Evolutionary conservation across 257 asterid species (phyloP), one percentile per base, ranked within the genome.

Genomic region (Hygrophila difformis): DNA sequence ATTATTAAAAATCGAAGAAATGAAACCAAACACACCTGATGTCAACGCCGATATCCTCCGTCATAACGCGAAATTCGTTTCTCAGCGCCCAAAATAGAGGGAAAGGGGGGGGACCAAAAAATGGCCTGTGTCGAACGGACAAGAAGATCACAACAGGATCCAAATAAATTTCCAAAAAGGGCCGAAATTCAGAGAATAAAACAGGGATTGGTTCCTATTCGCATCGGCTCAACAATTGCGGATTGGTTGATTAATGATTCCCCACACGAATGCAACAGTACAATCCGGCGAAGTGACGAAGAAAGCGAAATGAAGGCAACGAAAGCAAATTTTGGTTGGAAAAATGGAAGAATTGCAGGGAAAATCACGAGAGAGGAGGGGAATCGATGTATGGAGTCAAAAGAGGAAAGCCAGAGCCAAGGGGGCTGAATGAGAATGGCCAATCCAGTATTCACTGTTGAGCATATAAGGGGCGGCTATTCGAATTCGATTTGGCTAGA

Each of bases 41-140:
- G 44, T 70, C 76, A 40, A 53, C 66, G 22, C 69, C 69, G 4
- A 61, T 52, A 56, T 70, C 66, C 18, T 64, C 76, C 69, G 61
- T 44, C 48, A 56, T 49, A 31, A 56, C 64, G 69, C 47, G 20
- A 42, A 33, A 6, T 1, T n/a, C 53, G 13, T 18, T 34, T 28
- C 31, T 42, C 63, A 39, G 19, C 40, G 8, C 53, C 1, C 29
- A 16, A 68, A 53, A 48, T 39, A 41, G 8, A 39, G 18, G 45
- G 47, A 59, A 49, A 17, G 51, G 18, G 18, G 49, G 36, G 34
- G 49, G 63, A 23, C 60, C 18, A n/a, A 1, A 2, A 16, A 9
- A 39, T 33, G 37, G 37, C 7, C 29, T 3, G 7, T 2, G 7
- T 18, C 12, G n/a, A 22, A 10, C 2, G 44, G 16, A 15, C 6